phyloP scores from a whole-genome alignment of 768 basidiomycete genomes.

The Lyophyllum shimeji region DNA sequence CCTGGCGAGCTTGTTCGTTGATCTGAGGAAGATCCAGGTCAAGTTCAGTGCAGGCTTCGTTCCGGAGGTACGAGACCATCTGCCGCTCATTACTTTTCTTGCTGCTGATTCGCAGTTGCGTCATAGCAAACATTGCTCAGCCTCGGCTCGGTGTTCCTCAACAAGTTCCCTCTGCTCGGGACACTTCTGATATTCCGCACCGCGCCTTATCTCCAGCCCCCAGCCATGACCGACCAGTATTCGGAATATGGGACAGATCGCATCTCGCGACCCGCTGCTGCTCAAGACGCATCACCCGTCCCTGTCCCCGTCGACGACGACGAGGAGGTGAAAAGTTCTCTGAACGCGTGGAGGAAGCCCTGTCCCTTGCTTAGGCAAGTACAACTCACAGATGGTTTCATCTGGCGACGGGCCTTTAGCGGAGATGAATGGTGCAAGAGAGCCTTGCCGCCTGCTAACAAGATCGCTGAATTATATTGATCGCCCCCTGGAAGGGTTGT shows the following conservation, averaged over 20 bases:
- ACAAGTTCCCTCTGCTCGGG: slow-evolving; percentile 32
- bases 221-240: slow-evolving; percentile 4
- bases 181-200: slow-evolving; percentile 37
- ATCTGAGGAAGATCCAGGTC: slow-evolving; percentile 38
- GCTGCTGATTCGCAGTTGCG: too few species aligned
- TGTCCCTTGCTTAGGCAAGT: slow-evolving; percentile 38
- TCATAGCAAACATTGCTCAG: slow-evolving; percentile 38
- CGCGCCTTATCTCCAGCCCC: neutral
- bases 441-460: neutral
- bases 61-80: slow-evolving; percentile 35
- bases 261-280: neutral
- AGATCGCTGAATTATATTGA: neutral
- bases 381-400: slow-evolving; percentile 37
- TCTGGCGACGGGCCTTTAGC: slow-evolving; percentile 37
- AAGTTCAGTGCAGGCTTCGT: slow-evolving; percentile 36
- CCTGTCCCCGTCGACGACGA: slow-evolving; percentile 18
- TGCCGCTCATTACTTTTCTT: neutral
- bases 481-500: neutral
- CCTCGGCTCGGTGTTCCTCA: slow-evolving; percentile 43
- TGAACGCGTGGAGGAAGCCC: slow-evolving; percentile 44
- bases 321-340: slow-evolving; percentile 31
- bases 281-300: neutral
- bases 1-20: slow-evolving; percentile 34
- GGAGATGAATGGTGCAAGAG: slow-evolving; percentile 35
- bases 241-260: neutral